phyloP scores from a whole-genome alignment of 768 basidiomycete species.

The Termitomyces heimii region DNA sequence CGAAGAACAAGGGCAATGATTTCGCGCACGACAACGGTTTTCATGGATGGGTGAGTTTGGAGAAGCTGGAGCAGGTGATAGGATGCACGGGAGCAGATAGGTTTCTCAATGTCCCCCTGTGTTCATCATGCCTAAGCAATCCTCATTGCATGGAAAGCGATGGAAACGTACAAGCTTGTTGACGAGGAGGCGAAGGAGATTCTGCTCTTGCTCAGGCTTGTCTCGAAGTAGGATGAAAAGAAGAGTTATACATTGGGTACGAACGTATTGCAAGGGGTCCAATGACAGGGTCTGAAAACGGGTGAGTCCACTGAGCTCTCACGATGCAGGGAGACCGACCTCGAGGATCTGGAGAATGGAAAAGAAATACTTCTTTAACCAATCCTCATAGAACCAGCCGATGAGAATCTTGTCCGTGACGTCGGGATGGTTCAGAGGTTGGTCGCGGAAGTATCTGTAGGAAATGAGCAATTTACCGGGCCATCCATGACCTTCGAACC shows the following conservation, averaged over 20 bases:
- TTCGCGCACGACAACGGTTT: conserved; percentile 82
- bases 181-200: conserved; percentile 83
- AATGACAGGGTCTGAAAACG: conserved; percentile 60
- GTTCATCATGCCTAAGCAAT: not conserved
- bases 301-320: not conserved
- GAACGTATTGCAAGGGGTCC: conserved; percentile 84
- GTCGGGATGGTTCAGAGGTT: conserved; percentile 59
- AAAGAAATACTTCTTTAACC: conserved; percentile 97
- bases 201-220: conserved; percentile 97
- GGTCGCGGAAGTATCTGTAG: conserved; percentile 87
- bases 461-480: not conserved
- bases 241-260: conserved; percentile 75
- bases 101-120: conserved; percentile 85
- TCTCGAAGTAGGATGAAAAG: conserved; percentile 77
- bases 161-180: conserved; percentile 76
- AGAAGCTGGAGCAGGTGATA: conserved; percentile 86
- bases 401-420: conserved; percentile 70
- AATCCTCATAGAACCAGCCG: conserved; percentile 93
- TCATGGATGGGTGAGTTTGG: conserved; percentile 92
- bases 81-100: conserved; percentile 85
- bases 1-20: conserved; percentile 74
- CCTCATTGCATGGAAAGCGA: not conserved
- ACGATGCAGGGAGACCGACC: conserved; percentile 22
- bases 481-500: conserved; percentile 17
- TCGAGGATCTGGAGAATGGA: conserved; percentile 86